phyloP scores from a whole-genome alignment of 306 rosid species.

The Ochetophila trinervis region DNA sequence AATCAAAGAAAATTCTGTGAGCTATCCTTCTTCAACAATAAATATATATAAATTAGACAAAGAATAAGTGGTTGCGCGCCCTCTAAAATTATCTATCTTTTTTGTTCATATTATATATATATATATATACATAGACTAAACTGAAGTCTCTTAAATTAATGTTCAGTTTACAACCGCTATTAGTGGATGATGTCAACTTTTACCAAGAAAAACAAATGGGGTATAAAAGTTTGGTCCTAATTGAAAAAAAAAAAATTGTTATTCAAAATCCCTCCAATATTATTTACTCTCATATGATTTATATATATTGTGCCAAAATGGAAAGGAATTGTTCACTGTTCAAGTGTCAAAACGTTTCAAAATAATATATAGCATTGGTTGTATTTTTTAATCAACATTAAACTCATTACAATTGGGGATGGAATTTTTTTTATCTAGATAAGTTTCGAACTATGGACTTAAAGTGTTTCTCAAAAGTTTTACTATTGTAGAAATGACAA shows the following conservation, averaged over 20 bases:
- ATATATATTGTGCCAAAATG: slow-evolving; percentile 12
- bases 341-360: neutral
- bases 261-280: neutral
- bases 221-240: neutral
- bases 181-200: slow-evolving; percentile 36
- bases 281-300: neutral
- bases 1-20: slow-evolving; percentile 27
- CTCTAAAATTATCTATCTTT: slow-evolving; percentile 3
- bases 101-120: neutral
- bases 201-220: slow-evolving; percentile 25
- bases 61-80: slow-evolving; percentile 32
- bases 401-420: too few species aligned
- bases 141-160: neutral
- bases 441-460: too few species aligned
- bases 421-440: too few species aligned
- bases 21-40: slow-evolving; percentile 22
- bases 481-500: too few species aligned
- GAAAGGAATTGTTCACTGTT: neutral
- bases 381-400: too few species aligned
- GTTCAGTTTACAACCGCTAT: slow-evolving; percentile 25
- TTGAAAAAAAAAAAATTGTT: neutral
- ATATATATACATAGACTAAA: neutral
- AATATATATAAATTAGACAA: neutral
- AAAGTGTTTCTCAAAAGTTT: too few species aligned
- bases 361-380: too few species aligned